Percentiles rank a stretch among this genome's conserved stretches.
These are phyloP conservation scores for Trametes coccinea DNA, from an alignment of 768 basidiomycete species.

Conservation along the genomic window DNA sequence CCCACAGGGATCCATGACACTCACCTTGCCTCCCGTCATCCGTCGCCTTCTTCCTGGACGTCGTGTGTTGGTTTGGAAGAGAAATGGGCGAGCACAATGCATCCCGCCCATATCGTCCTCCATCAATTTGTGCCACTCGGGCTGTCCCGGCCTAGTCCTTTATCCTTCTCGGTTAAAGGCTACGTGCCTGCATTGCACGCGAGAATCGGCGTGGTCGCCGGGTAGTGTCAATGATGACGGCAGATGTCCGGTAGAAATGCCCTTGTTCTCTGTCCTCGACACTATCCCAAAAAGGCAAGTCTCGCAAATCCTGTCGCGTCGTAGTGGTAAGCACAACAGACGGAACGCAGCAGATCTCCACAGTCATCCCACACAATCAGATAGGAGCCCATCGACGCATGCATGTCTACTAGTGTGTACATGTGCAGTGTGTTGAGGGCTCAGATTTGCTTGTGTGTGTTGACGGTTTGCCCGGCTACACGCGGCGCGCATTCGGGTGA, in stretches of 20 bases:
- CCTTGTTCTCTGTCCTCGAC: background rate
- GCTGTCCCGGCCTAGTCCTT: slow-evolving; percentile 5
- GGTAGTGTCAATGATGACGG: background rate
- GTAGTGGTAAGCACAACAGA: too few species aligned
- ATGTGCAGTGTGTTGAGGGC: background rate
- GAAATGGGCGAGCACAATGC: slow-evolving; percentile 7
- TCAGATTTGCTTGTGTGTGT: background rate
- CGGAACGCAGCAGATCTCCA: too few species aligned
- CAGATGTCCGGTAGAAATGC: background rate
- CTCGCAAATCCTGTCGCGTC: background rate
- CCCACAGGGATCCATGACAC: background rate
- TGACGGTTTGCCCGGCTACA: background rate
- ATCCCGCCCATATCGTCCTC: background rate
- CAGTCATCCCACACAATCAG: background rate
- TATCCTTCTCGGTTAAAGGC: background rate
- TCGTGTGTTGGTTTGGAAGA: background rate
- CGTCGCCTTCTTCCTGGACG: background rate
- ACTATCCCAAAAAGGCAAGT: slow-evolving; percentile 15
- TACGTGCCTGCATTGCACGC: slow-evolving; percentile 5
- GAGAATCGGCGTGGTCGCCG: background rate
- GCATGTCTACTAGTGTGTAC: background rate
- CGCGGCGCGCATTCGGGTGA: too few species aligned
- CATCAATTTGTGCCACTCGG: slow-evolving; percentile 20
- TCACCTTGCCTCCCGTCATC: background rate
- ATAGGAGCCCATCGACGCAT: background rate